Evolutionary conservation across 345 rosid species (phyloP), one percentile per base, ranked within the genome.

Genomic region (Conringia planisiliqua): DNA sequence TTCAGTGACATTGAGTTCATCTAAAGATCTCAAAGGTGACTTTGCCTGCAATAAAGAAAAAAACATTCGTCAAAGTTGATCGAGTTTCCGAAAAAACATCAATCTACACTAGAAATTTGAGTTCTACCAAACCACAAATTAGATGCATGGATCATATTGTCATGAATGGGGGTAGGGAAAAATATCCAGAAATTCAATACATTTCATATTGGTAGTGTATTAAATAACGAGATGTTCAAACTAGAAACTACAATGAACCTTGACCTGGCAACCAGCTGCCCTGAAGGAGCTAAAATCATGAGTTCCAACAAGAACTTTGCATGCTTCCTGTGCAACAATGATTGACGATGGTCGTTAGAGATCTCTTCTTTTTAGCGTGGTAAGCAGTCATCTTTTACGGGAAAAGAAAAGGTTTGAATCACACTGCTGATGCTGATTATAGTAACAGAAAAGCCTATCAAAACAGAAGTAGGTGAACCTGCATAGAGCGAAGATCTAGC

Each of bases 241-340:
- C 18, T 58, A 26, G 44, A 65, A 62, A 65, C 18, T 50, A 70
- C 42, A 55, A 56, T 79, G 59, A 78, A 86, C 36, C 2, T 56
- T 55, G 46, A 77, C 97, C 95, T 90, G 95, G 80, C 98, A 91
- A 82, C 95, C 90, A 75, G 92, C 29, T 66, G 97, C 96, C 83
- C 97, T 83, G 85, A 94, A 94, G 84, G 98, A 91, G 80, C 96
- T 94, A 79, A 94, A 94, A 83, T 94, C 97, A 73, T 90, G 97
- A 69, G 73, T 70, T 32, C 98, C 98, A 78, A 83, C 82, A 78
- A 94, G 96, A 82, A 88, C 77, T 85, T 79, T 86, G 90, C 98
- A 91, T 51, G 97, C 97, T 81, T 87, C 96, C 98, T 94, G 91
- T 75, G 79, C 35, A 55, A 46, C 71, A 56, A 74, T 32, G 54